Percentiles rank a stretch among this genome's conserved stretches.
Evolutionary conservation across 257 asterid species (phyloP).

Genomic region (Jacaranda mimosifolia): DNA sequence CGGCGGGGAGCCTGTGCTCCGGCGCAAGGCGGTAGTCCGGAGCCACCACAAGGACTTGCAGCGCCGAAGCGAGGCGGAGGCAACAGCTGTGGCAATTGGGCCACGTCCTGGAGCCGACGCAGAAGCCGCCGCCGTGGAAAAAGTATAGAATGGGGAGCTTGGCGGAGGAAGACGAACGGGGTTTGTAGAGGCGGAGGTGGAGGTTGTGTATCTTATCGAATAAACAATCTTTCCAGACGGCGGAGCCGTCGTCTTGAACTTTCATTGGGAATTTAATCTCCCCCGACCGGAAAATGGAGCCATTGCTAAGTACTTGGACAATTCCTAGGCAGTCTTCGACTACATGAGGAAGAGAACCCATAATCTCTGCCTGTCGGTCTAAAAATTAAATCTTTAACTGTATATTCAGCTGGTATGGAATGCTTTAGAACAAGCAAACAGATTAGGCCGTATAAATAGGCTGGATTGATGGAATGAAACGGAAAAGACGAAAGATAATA

Average conservation of each 20-base stretch:
- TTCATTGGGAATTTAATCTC: conserved; percentile 43
- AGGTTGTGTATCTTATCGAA: conserved; percentile 51
- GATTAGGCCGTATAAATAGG: conserved; percentile 37
- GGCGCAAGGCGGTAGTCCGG: conserved; percentile 87
- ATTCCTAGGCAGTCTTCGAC: conserved; percentile 65
- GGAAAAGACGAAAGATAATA: conserved; percentile 16
- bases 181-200: conserved; percentile 74
- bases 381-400: background rate
- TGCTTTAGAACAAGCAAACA: background rate
- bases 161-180: conserved; percentile 35
- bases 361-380: conserved; percentile 36
- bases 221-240: conserved; percentile 67
- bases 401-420: background rate
- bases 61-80: conserved; percentile 69
- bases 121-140: conserved; percentile 85
- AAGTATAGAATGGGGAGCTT: conserved; percentile 62
- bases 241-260: conserved; percentile 68
- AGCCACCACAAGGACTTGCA: conserved; percentile 62
- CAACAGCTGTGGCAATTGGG: conserved; percentile 76
- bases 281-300: conserved; percentile 56
- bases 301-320: conserved; percentile 61
- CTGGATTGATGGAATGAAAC: background rate
- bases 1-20: conserved; percentile 80
- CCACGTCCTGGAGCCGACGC: conserved; percentile 79
- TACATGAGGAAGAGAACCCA: conserved; percentile 58